These are phyloP conservation scores for Jatropha podagrica DNA, from an alignment of 441 rosid species.

Conservation along the genomic window DNA sequence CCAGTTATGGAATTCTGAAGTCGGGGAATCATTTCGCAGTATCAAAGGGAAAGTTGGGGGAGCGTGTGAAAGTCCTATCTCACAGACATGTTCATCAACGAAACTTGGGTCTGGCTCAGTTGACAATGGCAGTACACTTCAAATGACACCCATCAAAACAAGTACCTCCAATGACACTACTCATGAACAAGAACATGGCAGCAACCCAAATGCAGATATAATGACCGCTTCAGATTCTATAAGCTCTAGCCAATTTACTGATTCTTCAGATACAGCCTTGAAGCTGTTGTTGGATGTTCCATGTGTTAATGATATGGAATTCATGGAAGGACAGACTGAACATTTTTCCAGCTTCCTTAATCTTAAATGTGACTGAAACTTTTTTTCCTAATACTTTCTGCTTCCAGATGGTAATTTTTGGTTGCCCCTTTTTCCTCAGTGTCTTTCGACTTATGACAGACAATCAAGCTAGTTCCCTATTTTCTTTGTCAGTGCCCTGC, in stretches of 20 bases:
- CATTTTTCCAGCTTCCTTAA: slow-evolving; percentile 23
- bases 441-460: background rate
- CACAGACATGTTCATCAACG: slow-evolving; percentile 12
- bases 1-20: slow-evolving; percentile 41
- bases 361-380: slow-evolving; percentile 21
- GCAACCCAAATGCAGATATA: slow-evolving; percentile 15
- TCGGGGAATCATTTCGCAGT: slow-evolving; percentile 39
- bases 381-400: background rate
- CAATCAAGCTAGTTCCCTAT: background rate
- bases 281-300: slow-evolving; percentile 36
- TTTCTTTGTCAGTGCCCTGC: background rate
- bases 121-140: slow-evolving; percentile 8
- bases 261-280: slow-evolving; percentile 30
- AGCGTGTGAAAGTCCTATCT: slow-evolving; percentile 17
- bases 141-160: slow-evolving; percentile 15
- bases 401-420: background rate
- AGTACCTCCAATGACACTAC: slow-evolving; percentile 6
- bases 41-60: slow-evolving; percentile 12
- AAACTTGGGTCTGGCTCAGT: slow-evolving; percentile 22
- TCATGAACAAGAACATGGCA: slow-evolving; percentile 20
- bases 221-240: slow-evolving; percentile 27
- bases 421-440: background rate
- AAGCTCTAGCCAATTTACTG: slow-evolving; percentile 27
- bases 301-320: slow-evolving; percentile 30
- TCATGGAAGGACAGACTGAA: slow-evolving; percentile 23